Base-by-base conservation (phyloP, 768 basidiomycete genomes). In the Pulveroboletus ravenelii region DNA sequence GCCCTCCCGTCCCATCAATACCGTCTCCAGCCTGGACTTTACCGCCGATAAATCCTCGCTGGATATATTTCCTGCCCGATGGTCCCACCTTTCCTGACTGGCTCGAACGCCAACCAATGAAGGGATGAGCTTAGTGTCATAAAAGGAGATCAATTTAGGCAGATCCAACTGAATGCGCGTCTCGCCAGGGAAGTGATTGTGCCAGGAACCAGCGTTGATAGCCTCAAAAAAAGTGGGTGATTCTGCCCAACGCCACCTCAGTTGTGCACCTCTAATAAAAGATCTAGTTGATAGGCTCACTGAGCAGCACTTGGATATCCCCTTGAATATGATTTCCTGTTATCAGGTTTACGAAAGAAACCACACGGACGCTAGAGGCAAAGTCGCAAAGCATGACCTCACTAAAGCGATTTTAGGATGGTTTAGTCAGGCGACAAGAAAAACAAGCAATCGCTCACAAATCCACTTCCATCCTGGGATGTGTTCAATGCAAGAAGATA, bases 171-270 rank as follows among this genome's bases (percentile, higher is more conserved):
- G 51, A 20, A 74, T 39, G 3, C 72, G 69, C 0, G 61, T 65
- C 23, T 73, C 69, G 10, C 70, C 72, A 1, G 72, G 72, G 50
- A 62, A 66, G 29, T 25, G 58, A 36, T 71, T 64, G 37, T 72
- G 63, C 66, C 72, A 69, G n/a, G 60, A 47, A 23, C 62, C 70
- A 0, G 64, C 47, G 0, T 48, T 17, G 10, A 59, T 18, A 32
- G n/a, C 34, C 32, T 54, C 62, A 14, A 57, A 55, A 3, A 2
- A 10, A n/a, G 7, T 0, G 3, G 6, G 3, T 12, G 1, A 12
- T 18, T 5, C 52, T 58, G n/a, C 27, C 3, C 8, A 5, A 37
- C 27, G n/a, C 25, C 2, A 4, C 7, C 9, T 53, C 14, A 46
- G 35, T 30, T 27, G 23, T 29, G 18, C 25, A 1, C 6, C 4